Base-by-base conservation (phyloP, 108 stramenopile species). In the Cyclotella baltica region DNA sequence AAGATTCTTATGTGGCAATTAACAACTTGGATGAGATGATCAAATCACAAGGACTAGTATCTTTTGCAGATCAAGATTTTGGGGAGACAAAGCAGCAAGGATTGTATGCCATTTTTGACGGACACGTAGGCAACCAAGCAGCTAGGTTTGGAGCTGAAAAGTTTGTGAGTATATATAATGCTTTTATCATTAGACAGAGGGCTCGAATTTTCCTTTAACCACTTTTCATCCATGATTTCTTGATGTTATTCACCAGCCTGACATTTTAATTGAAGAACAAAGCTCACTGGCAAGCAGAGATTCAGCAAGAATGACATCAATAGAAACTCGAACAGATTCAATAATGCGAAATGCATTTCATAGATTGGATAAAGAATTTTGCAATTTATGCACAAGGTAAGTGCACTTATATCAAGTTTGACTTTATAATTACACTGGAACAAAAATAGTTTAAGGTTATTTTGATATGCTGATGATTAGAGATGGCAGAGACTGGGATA, bases 81-180 rank as follows among this genome's bases (percentile, higher is more conserved):
- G 58, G 53, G 16, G 35, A 48, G 22, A 61, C 69, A 9, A 72
- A 87, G 29, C 72, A 85, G 53, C 78, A 88, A 23, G 89, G 89
- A 37, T 62, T 94, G 11, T 94, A 90, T 85, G 89, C 86, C 10
- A 83, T 94, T 33, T 94, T 94, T 78, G 93, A 94, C 83, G 93
- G 93, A 30, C 93, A 94, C 57, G 84, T 88, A 40, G 93, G 93
- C 16, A 86, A 92, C 67, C 88, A 93, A 55, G 90, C 90, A 30
- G 92, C 92, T 55, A 80, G 93, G 46, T 76, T 35, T 48, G 62
- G 56, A 6, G 56, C 75, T 30, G 52, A 57, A 40, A 67, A 57
- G 18, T 64, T 73, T 31, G 47, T 48, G n/a, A 48, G 47, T 48
- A 1, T 16, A 2, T 48, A n/a, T 48, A 2, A n/a, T 48, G 40